phyloP scores from a whole-genome alignment of 495 filamentous ascomycete species.

The Trichocladium antarcticum region DNA sequence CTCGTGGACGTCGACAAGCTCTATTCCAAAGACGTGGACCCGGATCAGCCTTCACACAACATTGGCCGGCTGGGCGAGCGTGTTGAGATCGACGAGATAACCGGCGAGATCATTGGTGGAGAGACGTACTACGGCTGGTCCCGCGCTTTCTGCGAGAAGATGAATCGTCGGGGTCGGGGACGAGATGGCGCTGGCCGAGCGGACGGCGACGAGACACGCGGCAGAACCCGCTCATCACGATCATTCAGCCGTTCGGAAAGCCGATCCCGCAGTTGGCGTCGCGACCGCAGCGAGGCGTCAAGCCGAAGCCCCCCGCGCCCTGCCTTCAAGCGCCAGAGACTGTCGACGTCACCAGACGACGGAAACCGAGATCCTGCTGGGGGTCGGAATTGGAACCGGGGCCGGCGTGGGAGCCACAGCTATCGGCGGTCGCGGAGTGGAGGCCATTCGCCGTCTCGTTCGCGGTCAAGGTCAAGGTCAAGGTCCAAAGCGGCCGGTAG shows the following conservation, averaged over 20 bases:
- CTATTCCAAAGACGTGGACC: slow-evolving; percentile 34
- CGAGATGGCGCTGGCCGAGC: slow-evolving; percentile 22
- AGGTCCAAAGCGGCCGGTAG: slow-evolving; percentile 25
- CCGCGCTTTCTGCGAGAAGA: slow-evolving; percentile 64
- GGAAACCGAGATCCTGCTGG: slow-evolving; percentile 5
- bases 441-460: slow-evolving; percentile 32
- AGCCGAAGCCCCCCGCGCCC: slow-evolving; percentile 21
- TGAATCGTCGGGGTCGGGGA: slow-evolving; percentile 51
- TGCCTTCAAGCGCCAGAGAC: slow-evolving; percentile 17
- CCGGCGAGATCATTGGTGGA: slow-evolving; percentile 47
- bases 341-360: slow-evolving; percentile 12
- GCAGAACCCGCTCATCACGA: slow-evolving; percentile 27
- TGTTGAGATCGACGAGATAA: slow-evolving; percentile 48
- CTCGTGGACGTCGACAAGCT: slow-evolving; percentile 58
- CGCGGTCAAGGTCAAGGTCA: slow-evolving; percentile 38
- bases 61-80: slow-evolving; percentile 65
- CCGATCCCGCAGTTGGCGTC: slow-evolving; percentile 17
- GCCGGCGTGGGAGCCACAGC: slow-evolving; percentile 4
- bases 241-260: slow-evolving; percentile 29
- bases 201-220: slow-evolving; percentile 14
- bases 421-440: slow-evolving; percentile 22
- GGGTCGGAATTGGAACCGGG: slow-evolving; percentile 4
- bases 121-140: slow-evolving; percentile 87
- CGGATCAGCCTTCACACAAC: slow-evolving; percentile 35
- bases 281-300: slow-evolving; percentile 14